These are phyloP conservation scores for Puccinia novopanici DNA, from an alignment of 1,284 basidiomycete genomes.

Conservation along the genomic window DNA sequence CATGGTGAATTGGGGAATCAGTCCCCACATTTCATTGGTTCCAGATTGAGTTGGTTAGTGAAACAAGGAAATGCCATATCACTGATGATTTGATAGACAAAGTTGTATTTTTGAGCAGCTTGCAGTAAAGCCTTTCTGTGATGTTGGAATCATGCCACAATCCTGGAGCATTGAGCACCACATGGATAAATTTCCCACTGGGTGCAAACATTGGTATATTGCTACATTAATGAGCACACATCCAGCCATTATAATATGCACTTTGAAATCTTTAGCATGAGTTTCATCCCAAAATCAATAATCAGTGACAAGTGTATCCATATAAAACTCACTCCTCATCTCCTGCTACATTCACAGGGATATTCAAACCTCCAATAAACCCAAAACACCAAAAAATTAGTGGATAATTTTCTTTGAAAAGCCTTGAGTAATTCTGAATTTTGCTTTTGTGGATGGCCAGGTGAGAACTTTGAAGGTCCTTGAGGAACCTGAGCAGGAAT, in stretches of 20 bases:
- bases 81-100: not conserved
- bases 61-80: not conserved
- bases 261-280: not conserved
- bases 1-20: not conserved
- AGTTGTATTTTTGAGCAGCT: not conserved
- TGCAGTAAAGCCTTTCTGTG: not conserved
- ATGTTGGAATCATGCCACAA: not conserved
- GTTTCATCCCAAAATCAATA: not conserved
- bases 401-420: not conserved
- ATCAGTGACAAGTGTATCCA: not conserved
- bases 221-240: not conserved
- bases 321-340: conserved; percentile 11
- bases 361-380: conserved; percentile 1
- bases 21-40: not conserved
- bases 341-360: not conserved
- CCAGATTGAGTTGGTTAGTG: not conserved
- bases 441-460: not conserved
- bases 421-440: not conserved
- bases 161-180: conserved; percentile 58
- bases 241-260: not conserved
- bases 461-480: not conserved
- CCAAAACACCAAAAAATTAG: not conserved
- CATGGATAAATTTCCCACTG: conserved; percentile 57
- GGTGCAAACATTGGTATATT: not conserved
- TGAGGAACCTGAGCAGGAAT: not conserved